Base-by-base conservation (phyloP, 768 basidiomycete species). In the Mycena capillaripes region DNA sequence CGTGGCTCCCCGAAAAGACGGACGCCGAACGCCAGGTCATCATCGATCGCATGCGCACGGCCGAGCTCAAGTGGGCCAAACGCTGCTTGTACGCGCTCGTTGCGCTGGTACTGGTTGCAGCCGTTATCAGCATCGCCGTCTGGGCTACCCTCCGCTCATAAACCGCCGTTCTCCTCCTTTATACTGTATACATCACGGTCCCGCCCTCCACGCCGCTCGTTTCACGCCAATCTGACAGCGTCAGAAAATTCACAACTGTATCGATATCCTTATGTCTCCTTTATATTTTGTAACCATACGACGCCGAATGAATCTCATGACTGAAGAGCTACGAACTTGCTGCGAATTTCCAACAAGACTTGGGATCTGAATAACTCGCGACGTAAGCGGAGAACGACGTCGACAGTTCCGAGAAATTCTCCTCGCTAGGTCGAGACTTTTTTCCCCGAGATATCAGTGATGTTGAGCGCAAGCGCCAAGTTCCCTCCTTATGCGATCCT, bases 1-100 rank as follows among this genome's bases (percentile, higher is more conserved):
- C 86, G 17, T 91, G 91, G 91, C 83, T 90, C 77, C 82, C 86
- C 0, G 89, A 88, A 66, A 90, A 87, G 79, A 89, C 89, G 6
- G 84, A 84, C 62, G 86, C 83, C 10, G 90, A 90, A 73, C 86
- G 82, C 34, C 81, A 83, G 56, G 79, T 81, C 59, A 82, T 90
- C 36, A 82, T 91, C 58, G 79, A 80, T 6, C 80, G 84, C 60
- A 85, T 90, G 81, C 85, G 89, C 73, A 78, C 73, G 46, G 80
- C 82, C 4, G 90, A 91, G 70, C 68, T 85, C 42, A 89, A 90
- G 71, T 91, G 89, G 90, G 90, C 89, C 7, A 82, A 80, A 69
- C 83, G 89, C 10, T 91, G 89, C 78, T 80, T 90, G 40, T 85
- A 78, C 72, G 92, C 92, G 1, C 82, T 91, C 36, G 38, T 88